phyloP scores from a whole-genome alignment of 257 asterid genomes.

The Solanum paucissectum region DNA sequence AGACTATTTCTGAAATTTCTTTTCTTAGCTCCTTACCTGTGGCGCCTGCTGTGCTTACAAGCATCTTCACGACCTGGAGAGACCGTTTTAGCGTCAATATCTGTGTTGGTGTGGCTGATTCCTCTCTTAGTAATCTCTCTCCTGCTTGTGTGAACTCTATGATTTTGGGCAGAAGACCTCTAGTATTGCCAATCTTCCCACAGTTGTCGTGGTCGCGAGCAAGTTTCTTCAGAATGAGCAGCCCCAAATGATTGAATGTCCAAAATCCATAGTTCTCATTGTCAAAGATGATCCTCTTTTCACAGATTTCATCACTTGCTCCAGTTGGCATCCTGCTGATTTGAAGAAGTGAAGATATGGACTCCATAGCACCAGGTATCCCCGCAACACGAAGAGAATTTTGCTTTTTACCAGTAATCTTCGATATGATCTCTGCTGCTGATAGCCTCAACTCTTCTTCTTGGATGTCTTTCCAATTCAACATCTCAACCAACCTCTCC shows the following conservation, averaged over 20 bases:
- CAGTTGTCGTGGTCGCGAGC: constrained; percentile 84
- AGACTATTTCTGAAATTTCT: constrained; percentile 78
- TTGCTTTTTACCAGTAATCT: constrained; percentile 53
- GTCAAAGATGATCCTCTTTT: constrained; percentile 38
- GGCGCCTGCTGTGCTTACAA: constrained; percentile 57
- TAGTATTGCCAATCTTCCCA: constrained; percentile 70
- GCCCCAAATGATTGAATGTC: constrained; percentile 79
- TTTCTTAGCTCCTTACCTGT: constrained; percentile 66
- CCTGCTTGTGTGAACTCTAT: constrained; percentile 73
- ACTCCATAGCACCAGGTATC: constrained; percentile 75
- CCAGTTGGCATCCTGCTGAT: constrained; percentile 35
- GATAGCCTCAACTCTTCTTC: constrained; percentile 78
- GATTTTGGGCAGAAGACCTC: constrained; percentile 70
- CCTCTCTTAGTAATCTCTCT: constrained; percentile 42
- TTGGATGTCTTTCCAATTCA: constrained; percentile 80
- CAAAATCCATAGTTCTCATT: constrained; percentile 41
- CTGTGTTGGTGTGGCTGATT: constrained; percentile 47
- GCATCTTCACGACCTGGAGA: constrained; percentile 68
- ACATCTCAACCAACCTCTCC: constrained; percentile 78
- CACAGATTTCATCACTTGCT: constrained; percentile 63
- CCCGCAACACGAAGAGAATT: constrained; percentile 68
- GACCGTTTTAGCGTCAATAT: constrained; percentile 59
- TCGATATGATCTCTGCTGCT: constrained; percentile 61
- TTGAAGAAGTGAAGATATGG: constrained; percentile 65
- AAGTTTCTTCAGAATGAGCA: constrained; percentile 72